Evolutionary conservation across 129 eudicot species (phyloP), one percentile per base, ranked within the genome.

Genomic region (Mikania micrantha): DNA sequence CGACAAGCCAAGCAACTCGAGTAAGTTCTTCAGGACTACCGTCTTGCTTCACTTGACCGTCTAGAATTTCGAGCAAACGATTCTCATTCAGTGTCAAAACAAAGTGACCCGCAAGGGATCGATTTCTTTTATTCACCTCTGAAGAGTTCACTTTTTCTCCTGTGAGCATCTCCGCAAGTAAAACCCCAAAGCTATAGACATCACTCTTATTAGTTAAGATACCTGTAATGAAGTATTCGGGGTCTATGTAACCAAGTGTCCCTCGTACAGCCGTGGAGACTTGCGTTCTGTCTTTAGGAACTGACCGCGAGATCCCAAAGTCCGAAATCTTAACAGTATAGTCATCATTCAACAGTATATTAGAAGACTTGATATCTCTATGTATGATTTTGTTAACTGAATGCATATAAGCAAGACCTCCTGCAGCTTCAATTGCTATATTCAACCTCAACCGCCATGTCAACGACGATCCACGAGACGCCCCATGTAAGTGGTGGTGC

Each of bases 191-290:
- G 9, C 80, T 77, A 52, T 77, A 76, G 16, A 62, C 72, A 34
- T 77, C 71, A 31, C 76, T 77, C 67, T 63, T 69, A n/a, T 39
- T 41, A 0, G 72, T 77, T 12, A 77, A 60, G 5, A 52, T 63
- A 19, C 81, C 81, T 4, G 76, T 38, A 6, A 11, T 35, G 27
- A 76, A 76, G 44, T 69, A 61, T n/a, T 77, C 66, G 0, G 72
- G 76, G 31, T 77, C 81, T 49, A 77, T 77, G 61, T 77, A 70
- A 5, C 76, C 81, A 8, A 60, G 66, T 5, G 75, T 77, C 31
- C 71, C 66, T 13, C 63, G 66, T 15, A 69, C 71, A 7, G 75
- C 63, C 16, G 65, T 65, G 6, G 62, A 31, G 32, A 52, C 25
- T 21, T 76, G 80, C 3, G 74, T 59, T 40, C 57, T 8, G 9